phyloP scores from a whole-genome alignment of 1,284 basidiomycete species.

The Sanghuangporus weigelae region DNA sequence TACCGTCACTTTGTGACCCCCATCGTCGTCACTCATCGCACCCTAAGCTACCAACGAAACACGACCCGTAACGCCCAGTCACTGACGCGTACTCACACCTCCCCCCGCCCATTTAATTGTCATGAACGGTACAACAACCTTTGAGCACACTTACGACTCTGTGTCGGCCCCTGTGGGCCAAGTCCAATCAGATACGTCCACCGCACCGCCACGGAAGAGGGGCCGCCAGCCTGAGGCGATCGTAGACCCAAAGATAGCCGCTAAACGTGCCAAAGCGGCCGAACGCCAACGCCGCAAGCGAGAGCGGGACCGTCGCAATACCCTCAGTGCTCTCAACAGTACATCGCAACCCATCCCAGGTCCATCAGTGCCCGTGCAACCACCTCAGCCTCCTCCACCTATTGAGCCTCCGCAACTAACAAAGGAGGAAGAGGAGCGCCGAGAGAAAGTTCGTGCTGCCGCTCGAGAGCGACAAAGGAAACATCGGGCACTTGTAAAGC shows the following conservation, averaged over 20 bases:
- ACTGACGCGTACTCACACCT: slow-evolving; percentile 1
- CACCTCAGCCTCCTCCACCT: slow-evolving; percentile 22
- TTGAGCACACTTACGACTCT: slow-evolving; percentile 7
- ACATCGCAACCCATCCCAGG: slow-evolving; percentile 19
- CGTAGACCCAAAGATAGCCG: slow-evolving; percentile 12
- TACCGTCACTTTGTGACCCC: slow-evolving; percentile 9
- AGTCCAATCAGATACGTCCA: not conserved
- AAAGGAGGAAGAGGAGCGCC: slow-evolving; percentile 54
- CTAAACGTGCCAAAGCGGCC: slow-evolving; percentile 75
- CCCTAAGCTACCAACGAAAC: not conserved
- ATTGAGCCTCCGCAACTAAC: slow-evolving; percentile 18
- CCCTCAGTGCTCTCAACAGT: slow-evolving; percentile 25
- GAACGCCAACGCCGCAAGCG: slow-evolving; percentile 75
- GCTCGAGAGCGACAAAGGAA: slow-evolving; percentile 75
- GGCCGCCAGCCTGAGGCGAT: slow-evolving; percentile 3
- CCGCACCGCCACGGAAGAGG: slow-evolving; percentile 5
- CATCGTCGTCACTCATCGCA: not conserved
- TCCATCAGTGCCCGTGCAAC: slow-evolving; percentile 14
- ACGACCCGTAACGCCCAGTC: slow-evolving; percentile 2
- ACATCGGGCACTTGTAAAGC: slow-evolving; percentile 69
- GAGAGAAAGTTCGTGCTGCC: slow-evolving; percentile 63
- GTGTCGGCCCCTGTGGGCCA: not conserved
- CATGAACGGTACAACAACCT: not conserved
- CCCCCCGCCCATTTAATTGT: not conserved
- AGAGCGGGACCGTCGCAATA: slow-evolving; percentile 51